These are phyloP conservation scores for Sporormia fimetaria DNA, from an alignment of 495 filamentous ascomycete genomes.

Conservation along the genomic window DNA sequence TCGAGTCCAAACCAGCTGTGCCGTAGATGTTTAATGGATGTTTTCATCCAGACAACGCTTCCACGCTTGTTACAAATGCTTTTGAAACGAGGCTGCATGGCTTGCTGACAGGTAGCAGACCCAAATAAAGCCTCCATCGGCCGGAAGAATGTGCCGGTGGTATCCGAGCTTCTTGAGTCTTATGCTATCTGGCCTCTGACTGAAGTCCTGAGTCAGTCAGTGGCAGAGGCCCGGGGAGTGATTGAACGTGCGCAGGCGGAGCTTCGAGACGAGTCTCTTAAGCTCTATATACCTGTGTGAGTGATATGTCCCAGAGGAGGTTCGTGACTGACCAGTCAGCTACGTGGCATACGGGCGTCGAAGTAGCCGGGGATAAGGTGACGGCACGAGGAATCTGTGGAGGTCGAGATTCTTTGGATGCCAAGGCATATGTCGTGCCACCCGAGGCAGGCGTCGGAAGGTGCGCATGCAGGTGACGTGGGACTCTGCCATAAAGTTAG, in stretches of 20 bases:
- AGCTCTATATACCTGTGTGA: constrained; percentile 30
- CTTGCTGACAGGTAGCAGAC: constrained; percentile 15
- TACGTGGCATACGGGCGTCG: constrained; percentile 24
- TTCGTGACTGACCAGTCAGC: constrained; percentile 6
- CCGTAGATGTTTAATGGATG: too few species aligned
- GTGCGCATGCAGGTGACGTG: too few species aligned
- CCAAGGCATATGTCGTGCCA: too few species aligned
- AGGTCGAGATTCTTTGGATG: too few species aligned
- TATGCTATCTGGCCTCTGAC: constrained; percentile 29
- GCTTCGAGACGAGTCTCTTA: constrained; percentile 18
- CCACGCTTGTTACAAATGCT: too few species aligned
- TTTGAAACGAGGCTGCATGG: too few species aligned
- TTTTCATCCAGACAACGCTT: too few species aligned
- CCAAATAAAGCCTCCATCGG: constrained; percentile 17
- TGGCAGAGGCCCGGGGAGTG: constrained; percentile 20
- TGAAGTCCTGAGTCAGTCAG: constrained; percentile 17
- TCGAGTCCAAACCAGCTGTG: too few species aligned
- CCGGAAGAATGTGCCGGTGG: constrained; percentile 17
- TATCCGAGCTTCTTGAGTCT: constrained; percentile 27
- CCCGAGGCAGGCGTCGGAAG: too few species aligned
- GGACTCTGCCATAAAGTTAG: too few species aligned
- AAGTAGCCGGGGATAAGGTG: constrained; percentile 5
- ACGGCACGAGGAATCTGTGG: neutral
- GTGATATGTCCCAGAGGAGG: constrained; percentile 1
- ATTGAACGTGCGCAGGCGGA: constrained; percentile 23